Base-by-base conservation (phyloP, 805 yeast species). In the Cyberlindnera euphorbiiphila region DNA sequence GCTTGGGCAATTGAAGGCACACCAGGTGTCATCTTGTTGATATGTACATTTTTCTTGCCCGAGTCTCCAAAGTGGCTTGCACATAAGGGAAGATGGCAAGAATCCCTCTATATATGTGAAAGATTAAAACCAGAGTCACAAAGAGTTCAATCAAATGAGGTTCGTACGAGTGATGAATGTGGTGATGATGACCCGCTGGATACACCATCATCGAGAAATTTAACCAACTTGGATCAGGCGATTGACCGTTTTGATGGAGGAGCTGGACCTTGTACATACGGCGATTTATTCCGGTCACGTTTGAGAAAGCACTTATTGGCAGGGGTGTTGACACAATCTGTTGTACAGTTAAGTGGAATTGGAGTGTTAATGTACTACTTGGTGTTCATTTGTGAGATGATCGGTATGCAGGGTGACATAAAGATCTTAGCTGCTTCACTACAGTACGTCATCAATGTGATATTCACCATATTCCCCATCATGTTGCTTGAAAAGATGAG, bases 61-160 rank as follows among this genome's bases (percentile, higher is more conserved):
- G 83, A 78, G 49, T 72, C 81, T 4, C 82, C 83, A 2, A 68
- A 74, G 45, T 76, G 81, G 81, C 62, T 73, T 29, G 70, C 70
- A 0, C 47, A 61, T 1, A 56, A 53, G 32, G 50, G 59, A 2
- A 50, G 47, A 32, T 71, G 71, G 68, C 38, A 39, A 3, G 57
- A 62, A 32, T 71, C 73, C 11, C 59, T 66, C 27, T 45, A 44
- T 3, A 45, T 59, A 12, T 55, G 47, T 41, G 39, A 41, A 12
- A 43, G 29, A 27, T 49, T 48, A 41, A 34, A 42, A 30, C 31
- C 24, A 25, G 45, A 45, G 33, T 46, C 34, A 32, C 19, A 14
- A 27, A 27, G 16, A 32, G 15, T 13, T 23, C 16, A 29, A 18
- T 24, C 16, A 19, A 21, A 22, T 16, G 22, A 23, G 14, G 26